Evolutionary conservation across 371 early-diverging fungal genomes (phyloP), one percentile per base, ranked within the genome.

Genomic region (Chytridiales sp.): DNA sequence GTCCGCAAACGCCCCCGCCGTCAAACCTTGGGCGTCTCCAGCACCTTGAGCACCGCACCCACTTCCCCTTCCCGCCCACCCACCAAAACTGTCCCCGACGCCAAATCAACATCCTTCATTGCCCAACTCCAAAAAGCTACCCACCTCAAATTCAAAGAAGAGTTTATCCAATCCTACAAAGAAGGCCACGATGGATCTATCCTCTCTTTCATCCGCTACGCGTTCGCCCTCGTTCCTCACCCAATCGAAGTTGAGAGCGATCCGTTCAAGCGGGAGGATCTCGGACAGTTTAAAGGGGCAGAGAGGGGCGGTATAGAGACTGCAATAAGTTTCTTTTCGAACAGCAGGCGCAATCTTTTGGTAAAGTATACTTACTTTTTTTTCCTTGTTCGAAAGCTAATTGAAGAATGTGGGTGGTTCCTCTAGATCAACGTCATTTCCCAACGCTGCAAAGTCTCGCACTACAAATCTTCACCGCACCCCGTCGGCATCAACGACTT

Each of bases 311-410:
- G 27, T 35, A 19, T 36, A 29, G 22, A 49, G 57, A 21, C 62
- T 71, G 13, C 56, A 61, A 6, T 67, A 38, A 46, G 47, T 22
- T 73, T 77, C 47, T 77, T 74, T 52, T 44, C 57, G 2, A 64
- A 48, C 38, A 52, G 47, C 29, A 59, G 62, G 27, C 34, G 77
- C 24, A 72, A 59, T 39, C 9, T 70, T 53, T 35, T 77, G 56
- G 69, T 71, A 35, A 49, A 52, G 30, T 29, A 15, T 49, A 8
- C 17, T 22, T 21, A 6, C 13, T 24, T 21, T 21, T 1, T 27
- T 19, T 15, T 35, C 44, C 11, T 29, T 27, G 27, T 29, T 6
- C 40, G 38, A 24, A 35, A 35, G 4, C 8, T n/a, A 17, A n/a
- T 6, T n/a, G n/a, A n/a, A n/a, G n/a, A n/a, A n/a, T n/a, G n/a